Percentiles rank a stretch among this genome's conserved stretches.
phyloP scores from a whole-genome alignment of 139 green algal species.

The Dunaliella primolecta region DNA sequence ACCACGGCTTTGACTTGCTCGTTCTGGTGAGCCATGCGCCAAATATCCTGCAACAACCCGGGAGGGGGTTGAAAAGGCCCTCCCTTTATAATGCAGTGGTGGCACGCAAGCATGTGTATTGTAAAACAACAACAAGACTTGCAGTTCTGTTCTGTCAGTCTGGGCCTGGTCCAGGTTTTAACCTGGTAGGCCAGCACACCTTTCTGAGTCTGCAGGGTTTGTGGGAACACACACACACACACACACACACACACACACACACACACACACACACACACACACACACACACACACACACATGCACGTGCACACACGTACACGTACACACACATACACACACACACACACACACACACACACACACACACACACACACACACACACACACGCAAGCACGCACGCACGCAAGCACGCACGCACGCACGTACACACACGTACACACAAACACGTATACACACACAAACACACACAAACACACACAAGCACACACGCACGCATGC shows the following conservation, averaged over 20 bases:
- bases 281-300: neutral
- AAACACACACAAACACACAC: neutral
- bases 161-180: neutral
- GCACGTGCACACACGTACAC: neutral
- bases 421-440: neutral
- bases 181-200: neutral
- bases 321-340: neutral
- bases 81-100: too few relatives aligned
- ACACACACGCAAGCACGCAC: neutral
- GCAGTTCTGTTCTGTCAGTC: neutral
- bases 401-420: neutral
- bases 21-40: neutral
- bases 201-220: neutral
- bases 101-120: too few relatives aligned
- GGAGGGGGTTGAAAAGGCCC: too few relatives aligned
- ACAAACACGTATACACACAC: neutral
- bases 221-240: neutral
- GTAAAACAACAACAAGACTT: too few relatives aligned
- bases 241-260: neutral
- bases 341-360: too few relatives aligned
- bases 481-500: neutral
- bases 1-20: neutral
- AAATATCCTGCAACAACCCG: too few relatives aligned
- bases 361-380: too few relatives aligned
- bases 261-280: constrained; percentile 3